Conservation (phyloP, 148 eudicot species). For the Rheum nobile region DNA sequence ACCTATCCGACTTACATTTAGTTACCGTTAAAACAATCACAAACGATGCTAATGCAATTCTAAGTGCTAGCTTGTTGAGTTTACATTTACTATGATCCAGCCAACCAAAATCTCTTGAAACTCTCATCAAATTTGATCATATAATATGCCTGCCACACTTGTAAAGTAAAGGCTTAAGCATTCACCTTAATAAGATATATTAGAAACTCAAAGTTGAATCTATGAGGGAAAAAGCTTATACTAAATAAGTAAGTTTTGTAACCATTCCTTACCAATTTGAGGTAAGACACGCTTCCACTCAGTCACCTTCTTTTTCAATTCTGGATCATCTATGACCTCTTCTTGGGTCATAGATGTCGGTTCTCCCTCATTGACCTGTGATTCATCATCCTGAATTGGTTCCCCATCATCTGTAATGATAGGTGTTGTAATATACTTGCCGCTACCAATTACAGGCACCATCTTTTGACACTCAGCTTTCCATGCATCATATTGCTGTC, state of each 20-base stretch:
- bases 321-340: constrained; percentile 17
- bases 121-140: not conserved
- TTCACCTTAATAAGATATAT: not conserved
- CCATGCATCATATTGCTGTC: constrained; percentile 81
- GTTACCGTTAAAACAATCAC: not conserved
- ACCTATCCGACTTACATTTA: not conserved
- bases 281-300: constrained; percentile 79
- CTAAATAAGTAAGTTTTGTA: constrained; percentile 2
- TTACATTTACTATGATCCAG: not conserved
- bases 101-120: not conserved
- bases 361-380: constrained; percentile 3
- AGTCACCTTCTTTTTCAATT: constrained; percentile 41
- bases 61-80: not conserved
- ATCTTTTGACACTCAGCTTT: constrained; percentile 74
- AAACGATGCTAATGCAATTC: not conserved
- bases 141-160: not conserved
- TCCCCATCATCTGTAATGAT: constrained; percentile 59
- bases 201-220: not conserved
- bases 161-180: not conserved
- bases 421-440: constrained; percentile 54
- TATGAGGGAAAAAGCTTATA: not conserved
- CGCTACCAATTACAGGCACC: constrained; percentile 70
- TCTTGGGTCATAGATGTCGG: constrained; percentile 9
- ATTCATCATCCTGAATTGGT: constrained; percentile 27
- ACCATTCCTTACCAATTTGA: constrained; percentile 71